Percentiles rank a stretch among this genome's conserved stretches.
These are phyloP conservation scores for Globisporangium megalacanthum DNA, from an alignment of 352 stramenopile species.

Conservation along the genomic window DNA sequence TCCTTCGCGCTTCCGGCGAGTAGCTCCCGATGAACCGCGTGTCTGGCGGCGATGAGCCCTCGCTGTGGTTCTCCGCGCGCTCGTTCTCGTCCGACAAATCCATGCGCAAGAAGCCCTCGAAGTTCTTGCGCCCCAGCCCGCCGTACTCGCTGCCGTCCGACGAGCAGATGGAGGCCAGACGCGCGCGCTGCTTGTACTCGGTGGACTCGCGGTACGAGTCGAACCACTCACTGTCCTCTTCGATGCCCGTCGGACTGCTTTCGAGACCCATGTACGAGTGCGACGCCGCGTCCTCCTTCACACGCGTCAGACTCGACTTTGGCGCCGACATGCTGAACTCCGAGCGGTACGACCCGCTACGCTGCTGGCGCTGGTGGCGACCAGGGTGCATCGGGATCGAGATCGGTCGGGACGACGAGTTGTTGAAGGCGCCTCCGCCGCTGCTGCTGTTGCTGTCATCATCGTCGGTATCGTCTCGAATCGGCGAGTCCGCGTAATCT, in stretches of 20 bases:
- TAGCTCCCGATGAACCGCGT: slow-evolving; percentile 91
- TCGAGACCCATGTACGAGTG: slow-evolving; percentile 42
- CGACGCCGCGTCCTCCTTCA: slow-evolving; percentile 42
- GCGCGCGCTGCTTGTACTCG: slow-evolving; percentile 67
- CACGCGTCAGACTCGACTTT: slow-evolving; percentile 54
- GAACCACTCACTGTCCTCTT: slow-evolving; percentile 55
- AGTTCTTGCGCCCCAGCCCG: slow-evolving; percentile 58
- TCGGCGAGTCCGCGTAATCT: slow-evolving; percentile 28
- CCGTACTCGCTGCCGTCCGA: slow-evolving; percentile 75
- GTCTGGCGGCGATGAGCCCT: slow-evolving; percentile 23
- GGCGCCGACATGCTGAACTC: slow-evolving; percentile 34
- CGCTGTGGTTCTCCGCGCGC: slow-evolving; percentile 18
- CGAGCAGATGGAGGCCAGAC: slow-evolving; percentile 68
- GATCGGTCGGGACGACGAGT: slow-evolving; percentile 44
- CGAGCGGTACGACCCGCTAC: slow-evolving; percentile 14
- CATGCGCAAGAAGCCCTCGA: slow-evolving; percentile 80
- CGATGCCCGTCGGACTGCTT: slow-evolving; percentile 65
- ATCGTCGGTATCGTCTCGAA: slow-evolving; percentile 42
- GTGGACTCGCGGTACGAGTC: slow-evolving; percentile 46
- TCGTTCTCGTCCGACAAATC: slow-evolving; percentile 68
- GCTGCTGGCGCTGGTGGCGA: slow-evolving; percentile 13
- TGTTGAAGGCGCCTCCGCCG: slow-evolving; percentile 1
- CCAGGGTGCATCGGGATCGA: slow-evolving; percentile 46
- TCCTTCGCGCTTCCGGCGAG: slow-evolving; percentile 89
- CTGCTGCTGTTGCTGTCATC: slow-evolving; percentile 9